These are phyloP conservation scores for Solanum chilense DNA, from an alignment of 257 asterid genomes.

Conservation along the genomic window DNA sequence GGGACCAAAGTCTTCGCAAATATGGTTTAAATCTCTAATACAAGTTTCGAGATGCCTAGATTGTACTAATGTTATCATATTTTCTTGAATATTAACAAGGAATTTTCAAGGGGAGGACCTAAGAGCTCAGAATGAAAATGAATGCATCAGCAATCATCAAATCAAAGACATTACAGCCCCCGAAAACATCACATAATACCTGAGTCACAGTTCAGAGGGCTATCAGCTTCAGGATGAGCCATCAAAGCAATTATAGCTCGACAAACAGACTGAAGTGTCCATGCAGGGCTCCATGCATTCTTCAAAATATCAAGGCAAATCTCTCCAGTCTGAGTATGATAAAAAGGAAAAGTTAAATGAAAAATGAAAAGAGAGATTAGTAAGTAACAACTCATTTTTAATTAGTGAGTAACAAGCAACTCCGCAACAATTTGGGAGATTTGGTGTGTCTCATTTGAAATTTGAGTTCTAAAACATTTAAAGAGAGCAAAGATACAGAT, in stretches of 20 bases:
- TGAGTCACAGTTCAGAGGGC: slow-evolving; percentile 98
- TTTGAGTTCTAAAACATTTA: background rate
- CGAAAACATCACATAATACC: slow-evolving; percentile 29
- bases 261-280: slow-evolving; percentile 99
- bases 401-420: background rate
- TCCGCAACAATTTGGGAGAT: background rate
- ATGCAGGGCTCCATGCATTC: slow-evolving; percentile 99
- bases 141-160: background rate
- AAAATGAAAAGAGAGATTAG: background rate
- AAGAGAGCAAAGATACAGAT: background rate
- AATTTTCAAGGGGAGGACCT: background rate
- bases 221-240: slow-evolving; percentile 99
- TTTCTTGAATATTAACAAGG: background rate
- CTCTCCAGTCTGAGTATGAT: slow-evolving; percentile 75
- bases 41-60: background rate
- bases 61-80: background rate
- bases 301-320: slow-evolving; percentile 99
- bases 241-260: slow-evolving; percentile 96
- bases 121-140: background rate
- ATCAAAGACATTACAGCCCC: background rate
- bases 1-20: background rate
- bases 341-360: background rate
- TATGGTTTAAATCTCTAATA: background rate
- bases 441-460: background rate
- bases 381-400: background rate